Conservation (phyloP, 768 basidiomycete species). For the Mycena leptocephala region DNA sequence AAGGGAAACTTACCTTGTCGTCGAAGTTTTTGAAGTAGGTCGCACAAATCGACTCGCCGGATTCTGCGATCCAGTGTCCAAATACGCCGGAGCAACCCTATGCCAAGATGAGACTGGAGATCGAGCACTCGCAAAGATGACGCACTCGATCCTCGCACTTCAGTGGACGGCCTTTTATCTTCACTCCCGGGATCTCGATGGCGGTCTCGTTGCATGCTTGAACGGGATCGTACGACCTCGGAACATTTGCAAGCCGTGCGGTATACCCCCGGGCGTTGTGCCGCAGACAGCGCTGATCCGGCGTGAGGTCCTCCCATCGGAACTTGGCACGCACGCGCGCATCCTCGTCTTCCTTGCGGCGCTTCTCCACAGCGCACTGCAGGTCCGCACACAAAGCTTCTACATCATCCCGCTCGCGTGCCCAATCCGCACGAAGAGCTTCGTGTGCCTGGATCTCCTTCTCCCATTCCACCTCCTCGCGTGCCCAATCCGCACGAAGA, state of each 20-base stretch:
- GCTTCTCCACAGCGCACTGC: slow-evolving; percentile 5
- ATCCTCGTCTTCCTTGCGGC: slow-evolving; percentile 33
- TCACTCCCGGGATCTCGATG: slow-evolving; percentile 27
- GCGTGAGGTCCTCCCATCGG: slow-evolving; percentile 26
- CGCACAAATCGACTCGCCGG: slow-evolving; percentile 45
- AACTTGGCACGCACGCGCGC: slow-evolving; percentile 41
- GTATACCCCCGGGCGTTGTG: slow-evolving; percentile 51
- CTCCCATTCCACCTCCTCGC: too few species aligned
- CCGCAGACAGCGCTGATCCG: slow-evolving; percentile 42
- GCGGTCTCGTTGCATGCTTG: slow-evolving; percentile 33
- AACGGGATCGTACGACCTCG: slow-evolving; percentile 32
- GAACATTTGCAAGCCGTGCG: slow-evolving; percentile 47
- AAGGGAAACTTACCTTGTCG: slow-evolving; percentile 42
- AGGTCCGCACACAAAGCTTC: not conserved
- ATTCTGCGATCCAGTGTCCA: slow-evolving; percentile 46
- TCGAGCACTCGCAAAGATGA: not conserved
- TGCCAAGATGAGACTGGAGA: slow-evolving; percentile 13
- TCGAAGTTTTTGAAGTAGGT: slow-evolving; percentile 44
- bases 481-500: slow-evolving; percentile 11
- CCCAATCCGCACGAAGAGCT: too few species aligned
- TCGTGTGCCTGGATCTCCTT: too few species aligned
- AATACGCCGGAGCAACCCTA: slow-evolving; percentile 26
- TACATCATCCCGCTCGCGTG: not conserved
- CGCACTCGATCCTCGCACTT: slow-evolving; percentile 21
- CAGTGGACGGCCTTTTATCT: slow-evolving; percentile 1